Percentiles rank a stretch among this genome's conserved stretches.
phyloP scores from a whole-genome alignment of 2,329 filamentous ascomycete genomes.

The Aspergillus amoenus region DNA sequence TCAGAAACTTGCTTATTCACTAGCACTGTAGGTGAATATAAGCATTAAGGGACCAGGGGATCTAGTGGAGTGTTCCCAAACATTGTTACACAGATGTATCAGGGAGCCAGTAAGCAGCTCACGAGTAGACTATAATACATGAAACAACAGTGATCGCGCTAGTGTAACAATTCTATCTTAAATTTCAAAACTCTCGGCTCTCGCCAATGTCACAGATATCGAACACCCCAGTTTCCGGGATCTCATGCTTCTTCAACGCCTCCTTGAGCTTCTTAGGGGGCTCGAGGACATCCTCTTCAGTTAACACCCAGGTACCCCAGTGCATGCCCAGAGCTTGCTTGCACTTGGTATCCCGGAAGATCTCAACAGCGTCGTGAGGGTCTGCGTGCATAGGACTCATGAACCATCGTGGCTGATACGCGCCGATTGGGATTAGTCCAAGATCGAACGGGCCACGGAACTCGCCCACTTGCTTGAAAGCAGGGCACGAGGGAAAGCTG shows the following conservation, averaged over 20 bases:
- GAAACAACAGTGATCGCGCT: neutral
- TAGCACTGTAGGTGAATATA: neutral
- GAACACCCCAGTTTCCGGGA: conserved; percentile 72
- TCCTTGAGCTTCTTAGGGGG: conserved; percentile 71
- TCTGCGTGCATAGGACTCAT: conserved; percentile 84
- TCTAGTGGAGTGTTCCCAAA: neutral
- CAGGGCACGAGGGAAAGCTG: conserved; percentile 71
- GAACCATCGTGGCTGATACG: conserved; percentile 65
- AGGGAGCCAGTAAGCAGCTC: neutral
- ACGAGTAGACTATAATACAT: neutral
- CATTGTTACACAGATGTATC: neutral
- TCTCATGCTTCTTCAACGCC: conserved; percentile 65
- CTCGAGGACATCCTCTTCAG: conserved; percentile 79
- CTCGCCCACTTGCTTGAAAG: conserved; percentile 79
- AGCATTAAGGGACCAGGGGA: neutral
- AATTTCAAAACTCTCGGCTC: conserved; percentile 67
- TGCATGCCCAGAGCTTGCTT: conserved; percentile 79
- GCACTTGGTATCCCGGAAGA: conserved; percentile 82
- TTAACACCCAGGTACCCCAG: conserved; percentile 88
- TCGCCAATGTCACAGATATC: conserved; percentile 84
- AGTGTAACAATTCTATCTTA: neutral
- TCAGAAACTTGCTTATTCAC: neutral
- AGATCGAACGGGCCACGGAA: conserved; percentile 84
- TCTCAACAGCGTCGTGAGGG: conserved; percentile 83
- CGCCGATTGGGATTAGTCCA: conserved; percentile 89